phyloP scores from a whole-genome alignment of 2,329 filamentous ascomycete genomes.

The Trichoderma atrobrunneum region DNA sequence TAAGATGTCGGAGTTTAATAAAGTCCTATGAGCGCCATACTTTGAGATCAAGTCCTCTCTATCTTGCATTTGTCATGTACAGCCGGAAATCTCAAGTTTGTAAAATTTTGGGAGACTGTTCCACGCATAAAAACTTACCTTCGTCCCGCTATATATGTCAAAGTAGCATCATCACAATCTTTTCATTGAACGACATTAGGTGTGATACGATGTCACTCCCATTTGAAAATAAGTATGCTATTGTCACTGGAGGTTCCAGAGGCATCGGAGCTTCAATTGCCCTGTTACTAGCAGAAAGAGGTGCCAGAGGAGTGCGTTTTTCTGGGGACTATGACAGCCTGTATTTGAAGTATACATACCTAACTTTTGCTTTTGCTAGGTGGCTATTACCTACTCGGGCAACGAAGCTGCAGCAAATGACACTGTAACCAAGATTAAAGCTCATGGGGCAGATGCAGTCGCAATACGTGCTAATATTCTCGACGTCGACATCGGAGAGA shows the following conservation, averaged over 20 bases:
- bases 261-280: conserved; percentile 19
- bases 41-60: neutral
- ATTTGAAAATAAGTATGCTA: conserved; percentile 13
- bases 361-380: neutral
- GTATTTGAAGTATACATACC: neutral
- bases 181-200: neutral
- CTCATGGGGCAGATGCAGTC: neutral
- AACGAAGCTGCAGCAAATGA: neutral
- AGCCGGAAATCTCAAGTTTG: neutral
- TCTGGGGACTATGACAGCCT: too few relatives aligned
- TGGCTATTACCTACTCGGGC: neutral
- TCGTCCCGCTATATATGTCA: neutral
- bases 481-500: neutral
- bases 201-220: neutral
- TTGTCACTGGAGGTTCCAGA: conserved; percentile 18
- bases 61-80: neutral
- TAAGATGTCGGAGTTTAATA: neutral
- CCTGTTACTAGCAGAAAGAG: neutral
- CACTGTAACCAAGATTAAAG: neutral
- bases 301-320: conserved; percentile 6
- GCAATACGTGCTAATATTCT: neutral
- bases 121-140: neutral
- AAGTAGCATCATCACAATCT: neutral
- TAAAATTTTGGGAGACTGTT: neutral
- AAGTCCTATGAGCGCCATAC: neutral